phyloP scores from a whole-genome alignment of 495 filamentous ascomycete species.

The Hyaloscypha hepaticicola region DNA sequence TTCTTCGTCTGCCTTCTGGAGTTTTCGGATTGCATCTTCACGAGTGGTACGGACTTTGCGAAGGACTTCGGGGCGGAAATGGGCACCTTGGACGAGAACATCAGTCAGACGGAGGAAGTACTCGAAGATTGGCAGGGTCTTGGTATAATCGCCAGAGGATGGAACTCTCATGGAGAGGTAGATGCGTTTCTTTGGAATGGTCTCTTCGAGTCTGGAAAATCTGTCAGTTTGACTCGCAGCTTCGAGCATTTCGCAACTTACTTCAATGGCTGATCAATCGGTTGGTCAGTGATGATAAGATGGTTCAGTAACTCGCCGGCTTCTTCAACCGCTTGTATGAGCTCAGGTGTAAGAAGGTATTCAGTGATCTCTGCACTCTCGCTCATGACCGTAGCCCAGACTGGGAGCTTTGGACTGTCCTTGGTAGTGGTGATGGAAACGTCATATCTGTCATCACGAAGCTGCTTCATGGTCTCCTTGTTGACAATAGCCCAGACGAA shows the following conservation, averaged over 20 bases:
- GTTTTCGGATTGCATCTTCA: slow-evolving; percentile 77
- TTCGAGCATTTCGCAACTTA: slow-evolving; percentile 5
- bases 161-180: slow-evolving; percentile 73
- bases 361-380: slow-evolving; percentile 97
- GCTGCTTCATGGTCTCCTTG: slow-evolving; percentile 87
- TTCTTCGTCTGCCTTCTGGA: slow-evolving; percentile 81
- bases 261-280: slow-evolving; percentile 81
- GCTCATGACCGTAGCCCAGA: slow-evolving; percentile 92
- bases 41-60: slow-evolving; percentile 78
- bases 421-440: slow-evolving; percentile 87
- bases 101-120: slow-evolving; percentile 86
- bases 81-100: slow-evolving; percentile 68
- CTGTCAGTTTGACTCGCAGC: slow-evolving; percentile 33
- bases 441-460: slow-evolving; percentile 92
- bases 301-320: slow-evolving; percentile 85
- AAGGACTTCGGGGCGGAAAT: slow-evolving; percentile 86
- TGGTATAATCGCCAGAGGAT: slow-evolving; percentile 57
- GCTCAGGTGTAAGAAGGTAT: slow-evolving; percentile 74
- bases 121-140: slow-evolving; percentile 71
- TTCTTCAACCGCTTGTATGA: slow-evolving; percentile 75
- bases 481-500: slow-evolving; percentile 96
- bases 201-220: slow-evolving; percentile 72
- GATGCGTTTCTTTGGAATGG: slow-evolving; percentile 80
- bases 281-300: slow-evolving; percentile 87
- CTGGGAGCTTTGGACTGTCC: slow-evolving; percentile 86